Percentiles rank a stretch among this genome's conserved stretches.
phyloP scores from a whole-genome alignment of 257 asterid species.

The Fraxinus americana region DNA sequence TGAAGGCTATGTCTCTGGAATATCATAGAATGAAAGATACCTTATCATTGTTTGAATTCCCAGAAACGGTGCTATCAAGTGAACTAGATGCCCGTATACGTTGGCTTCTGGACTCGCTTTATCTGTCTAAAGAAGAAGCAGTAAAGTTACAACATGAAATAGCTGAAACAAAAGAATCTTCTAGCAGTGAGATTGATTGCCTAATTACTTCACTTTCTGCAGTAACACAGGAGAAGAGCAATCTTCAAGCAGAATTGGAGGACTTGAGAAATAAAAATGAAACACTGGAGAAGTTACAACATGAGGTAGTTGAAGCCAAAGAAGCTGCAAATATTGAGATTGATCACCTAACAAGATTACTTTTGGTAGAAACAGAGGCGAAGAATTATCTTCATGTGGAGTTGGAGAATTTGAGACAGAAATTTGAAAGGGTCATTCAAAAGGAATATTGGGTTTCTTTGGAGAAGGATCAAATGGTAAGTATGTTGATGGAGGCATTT shows the following conservation, averaged over 20 bases:
- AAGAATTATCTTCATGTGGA: slow-evolving; percentile 56
- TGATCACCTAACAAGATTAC: slow-evolving; percentile 51
- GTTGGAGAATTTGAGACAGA: slow-evolving; percentile 51
- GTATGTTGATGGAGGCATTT: slow-evolving; percentile 65
- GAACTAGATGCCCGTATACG: slow-evolving; percentile 49
- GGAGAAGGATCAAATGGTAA: slow-evolving; percentile 62
- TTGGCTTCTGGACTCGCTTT: slow-evolving; percentile 71
- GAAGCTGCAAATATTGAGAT: slow-evolving; percentile 57
- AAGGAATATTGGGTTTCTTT: slow-evolving; percentile 44
- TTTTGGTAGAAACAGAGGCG: slow-evolving; percentile 66
- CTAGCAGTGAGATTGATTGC: slow-evolving; percentile 53
- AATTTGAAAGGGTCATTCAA: slow-evolving; percentile 46
- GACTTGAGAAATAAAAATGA: slow-evolving; percentile 49
- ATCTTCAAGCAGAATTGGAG: slow-evolving; percentile 64
- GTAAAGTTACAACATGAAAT: slow-evolving; percentile 57
- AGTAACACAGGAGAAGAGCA: slow-evolving; percentile 59
- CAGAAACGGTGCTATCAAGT: slow-evolving; percentile 59
- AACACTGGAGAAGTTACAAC: slow-evolving; percentile 46
- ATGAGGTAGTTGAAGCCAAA: slow-evolving; percentile 50
- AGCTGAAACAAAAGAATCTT: slow-evolving; percentile 53
- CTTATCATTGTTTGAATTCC: slow-evolving; percentile 53
- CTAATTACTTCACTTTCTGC: slow-evolving; percentile 56
- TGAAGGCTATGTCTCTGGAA: slow-evolving; percentile 50
- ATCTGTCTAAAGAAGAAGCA: slow-evolving; percentile 58
- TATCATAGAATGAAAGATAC: slow-evolving; percentile 47